Conservation (phyloP, 352 stramenopile genomes). For the Lagenidium sp. region DNA sequence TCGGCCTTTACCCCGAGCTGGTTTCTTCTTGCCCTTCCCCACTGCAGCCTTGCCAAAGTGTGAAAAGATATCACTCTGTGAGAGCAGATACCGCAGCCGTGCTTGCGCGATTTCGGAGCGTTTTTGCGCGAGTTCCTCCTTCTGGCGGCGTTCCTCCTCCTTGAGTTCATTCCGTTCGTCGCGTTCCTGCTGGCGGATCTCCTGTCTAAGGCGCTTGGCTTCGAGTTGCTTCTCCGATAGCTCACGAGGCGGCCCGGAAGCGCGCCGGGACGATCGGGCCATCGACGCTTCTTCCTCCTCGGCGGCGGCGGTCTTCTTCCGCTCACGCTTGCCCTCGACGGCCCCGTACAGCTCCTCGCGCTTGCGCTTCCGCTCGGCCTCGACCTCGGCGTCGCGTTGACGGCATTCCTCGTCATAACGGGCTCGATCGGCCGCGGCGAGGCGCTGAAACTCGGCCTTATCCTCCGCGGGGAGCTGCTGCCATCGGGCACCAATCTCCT, state of each 20-base stretch:
- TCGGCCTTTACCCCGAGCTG: neutral
- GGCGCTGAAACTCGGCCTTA: constrained; percentile 59
- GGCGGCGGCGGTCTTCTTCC: constrained; percentile 33
- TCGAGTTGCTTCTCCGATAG: constrained; percentile 59
- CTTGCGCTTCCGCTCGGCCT: constrained; percentile 62
- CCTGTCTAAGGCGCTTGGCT: constrained; percentile 52
- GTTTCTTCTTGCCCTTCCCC: constrained; percentile 24
- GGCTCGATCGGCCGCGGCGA: constrained; percentile 41
- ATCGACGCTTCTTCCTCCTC: constrained; percentile 17
- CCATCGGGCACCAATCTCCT: constrained; percentile 75
- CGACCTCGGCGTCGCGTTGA: constrained; percentile 60
- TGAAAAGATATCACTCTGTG: constrained; percentile 96
- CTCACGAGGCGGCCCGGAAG: constrained; percentile 32
- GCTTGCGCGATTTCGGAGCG: constrained; percentile 74
- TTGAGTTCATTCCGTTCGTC: constrained; percentile 67
- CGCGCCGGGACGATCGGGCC: constrained; percentile 4
- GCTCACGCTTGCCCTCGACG: constrained; percentile 77
- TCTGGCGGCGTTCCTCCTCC: constrained; percentile 68
- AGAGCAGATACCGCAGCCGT: constrained; percentile 92
- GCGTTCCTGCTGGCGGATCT: constrained; percentile 66
- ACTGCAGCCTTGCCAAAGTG: constrained; percentile 89
- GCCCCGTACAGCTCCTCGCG: constrained; percentile 54
- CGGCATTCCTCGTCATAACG: constrained; percentile 76
- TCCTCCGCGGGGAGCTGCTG: constrained; percentile 48
- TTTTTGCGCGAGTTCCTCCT: constrained; percentile 68